Evolutionary conservation across 192 early-diverging fungal genomes (phyloP).

Genomic region (Podila horticola): DNA sequence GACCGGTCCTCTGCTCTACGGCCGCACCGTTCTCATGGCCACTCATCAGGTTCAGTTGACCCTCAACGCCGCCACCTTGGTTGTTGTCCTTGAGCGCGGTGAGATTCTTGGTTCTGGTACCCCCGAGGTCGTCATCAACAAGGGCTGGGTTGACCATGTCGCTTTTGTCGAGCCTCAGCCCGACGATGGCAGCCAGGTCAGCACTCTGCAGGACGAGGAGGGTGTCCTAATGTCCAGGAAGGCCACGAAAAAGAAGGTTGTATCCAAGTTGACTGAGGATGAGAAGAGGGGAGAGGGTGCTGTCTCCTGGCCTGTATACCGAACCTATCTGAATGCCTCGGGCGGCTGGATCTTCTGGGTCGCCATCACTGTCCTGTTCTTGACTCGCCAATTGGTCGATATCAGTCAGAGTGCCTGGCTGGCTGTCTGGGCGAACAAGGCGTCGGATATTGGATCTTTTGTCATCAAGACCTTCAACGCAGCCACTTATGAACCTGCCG

Average conservation of each 20-base stretch:
- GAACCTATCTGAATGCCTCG: slow-evolving; percentile 76
- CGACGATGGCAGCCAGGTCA: slow-evolving; percentile 42
- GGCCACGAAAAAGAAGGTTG: slow-evolving; percentile 41
- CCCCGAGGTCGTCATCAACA: slow-evolving; percentile 55
- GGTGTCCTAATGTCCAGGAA: slow-evolving; percentile 51
- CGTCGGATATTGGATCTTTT: slow-evolving; percentile 16
- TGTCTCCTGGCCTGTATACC: slow-evolving; percentile 81
- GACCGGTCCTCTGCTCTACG: slow-evolving; percentile 72
- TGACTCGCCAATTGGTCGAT: slow-evolving; percentile 53
- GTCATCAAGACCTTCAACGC: slow-evolving; percentile 11
- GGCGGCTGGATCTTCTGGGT: slow-evolving; percentile 73
- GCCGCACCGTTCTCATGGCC: slow-evolving; percentile 88
- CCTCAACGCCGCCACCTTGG: slow-evolving; percentile 60
- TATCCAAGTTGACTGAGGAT: slow-evolving; percentile 74
- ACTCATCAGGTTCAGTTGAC: slow-evolving; percentile 86
- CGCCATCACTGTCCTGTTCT: slow-evolving; percentile 53
- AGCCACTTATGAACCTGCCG: background rate
- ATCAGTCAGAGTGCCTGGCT: slow-evolving; percentile 68
- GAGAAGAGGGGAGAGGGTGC: slow-evolving; percentile 87
- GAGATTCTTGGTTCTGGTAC: slow-evolving; percentile 61
- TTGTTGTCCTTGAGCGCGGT: slow-evolving; percentile 72
- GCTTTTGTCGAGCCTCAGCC: slow-evolving; percentile 1
- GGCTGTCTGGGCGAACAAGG: slow-evolving; percentile 61
- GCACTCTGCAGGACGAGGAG: slow-evolving; percentile 47
- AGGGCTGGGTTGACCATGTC: slow-evolving; percentile 58